phyloP scores from a whole-genome alignment of 73 alveolate genomes.

The Tetrahymena borealis region DNA sequence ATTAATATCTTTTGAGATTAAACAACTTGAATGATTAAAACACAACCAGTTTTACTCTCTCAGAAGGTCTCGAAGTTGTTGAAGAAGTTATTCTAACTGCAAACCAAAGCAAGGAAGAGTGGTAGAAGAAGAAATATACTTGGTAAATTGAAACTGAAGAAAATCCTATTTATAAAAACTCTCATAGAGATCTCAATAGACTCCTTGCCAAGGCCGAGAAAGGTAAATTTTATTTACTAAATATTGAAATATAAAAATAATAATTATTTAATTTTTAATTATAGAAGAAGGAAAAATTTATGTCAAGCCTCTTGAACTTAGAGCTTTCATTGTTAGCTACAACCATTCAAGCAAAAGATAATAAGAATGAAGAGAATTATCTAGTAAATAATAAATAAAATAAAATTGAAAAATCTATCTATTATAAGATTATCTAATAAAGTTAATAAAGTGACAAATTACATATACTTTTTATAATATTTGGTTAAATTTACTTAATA shows the following conservation, averaged over 20 bases:
- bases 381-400: too few relatives aligned
- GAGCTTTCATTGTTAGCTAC: background rate
- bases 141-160: background rate
- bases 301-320: background rate
- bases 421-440: too few relatives aligned
- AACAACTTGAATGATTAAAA: background rate
- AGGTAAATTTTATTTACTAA: background rate
- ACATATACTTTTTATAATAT: too few relatives aligned
- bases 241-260: background rate
- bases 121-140: background rate
- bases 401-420: too few relatives aligned
- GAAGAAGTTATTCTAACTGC: background rate
- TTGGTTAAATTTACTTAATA: too few relatives aligned
- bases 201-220: background rate
- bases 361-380: background rate
- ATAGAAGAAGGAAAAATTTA: background rate
- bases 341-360: background rate
- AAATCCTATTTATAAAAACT: background rate
- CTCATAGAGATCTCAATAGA: background rate
- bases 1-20: background rate
- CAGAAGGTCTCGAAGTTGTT: background rate
- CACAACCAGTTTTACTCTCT: background rate
- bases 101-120: background rate
- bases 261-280: background rate
- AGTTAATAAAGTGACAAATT: too few relatives aligned